phyloP scores from a whole-genome alignment of 2,329 filamentous ascomycete species.

The Nothopassalora personata region DNA sequence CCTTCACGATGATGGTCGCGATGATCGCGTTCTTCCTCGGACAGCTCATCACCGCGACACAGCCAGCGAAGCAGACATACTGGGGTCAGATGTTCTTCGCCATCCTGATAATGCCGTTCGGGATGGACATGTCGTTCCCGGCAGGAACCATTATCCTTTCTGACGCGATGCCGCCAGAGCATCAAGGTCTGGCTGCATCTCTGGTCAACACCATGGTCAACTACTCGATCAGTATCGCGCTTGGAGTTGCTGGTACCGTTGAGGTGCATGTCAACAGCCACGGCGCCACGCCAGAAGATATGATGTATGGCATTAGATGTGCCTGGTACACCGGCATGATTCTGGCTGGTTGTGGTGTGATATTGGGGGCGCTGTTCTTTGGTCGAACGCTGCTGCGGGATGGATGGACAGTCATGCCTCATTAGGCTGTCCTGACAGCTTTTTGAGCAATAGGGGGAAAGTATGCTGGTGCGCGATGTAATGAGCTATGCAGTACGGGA shows the following conservation, averaged over 20 bases:
- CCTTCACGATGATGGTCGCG: constrained; percentile 35
- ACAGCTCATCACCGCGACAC: constrained; percentile 28
- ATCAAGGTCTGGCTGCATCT: constrained; percentile 49
- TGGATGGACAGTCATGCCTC: constrained; percentile 17
- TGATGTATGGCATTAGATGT: constrained; percentile 35
- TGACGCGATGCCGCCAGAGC: constrained; percentile 42
- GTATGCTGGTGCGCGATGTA: too few relatives aligned
- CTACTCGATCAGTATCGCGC: constrained; percentile 59
- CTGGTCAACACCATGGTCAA: constrained; percentile 62
- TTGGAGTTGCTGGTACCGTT: constrained; percentile 61
- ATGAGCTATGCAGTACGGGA: too few relatives aligned
- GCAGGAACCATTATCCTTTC: constrained; percentile 57
- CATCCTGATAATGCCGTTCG: constrained; percentile 25
- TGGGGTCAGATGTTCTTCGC: constrained; percentile 36
- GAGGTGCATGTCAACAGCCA: constrained; percentile 44
- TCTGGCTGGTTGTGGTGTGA: constrained; percentile 22
- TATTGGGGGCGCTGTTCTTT: constrained; percentile 22
- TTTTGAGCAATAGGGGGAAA: neutral
- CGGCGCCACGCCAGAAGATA: constrained; percentile 28
- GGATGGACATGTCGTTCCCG: constrained; percentile 61
- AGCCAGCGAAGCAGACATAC: constrained; percentile 33
- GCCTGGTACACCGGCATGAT: constrained; percentile 38
- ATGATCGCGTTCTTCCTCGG: constrained; percentile 34
- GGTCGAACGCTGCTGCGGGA: constrained; percentile 11
- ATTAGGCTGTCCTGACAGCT: constrained; percentile 1